Evolutionary conservation across 2,329 filamentous ascomycete species (phyloP), one percentile per base, ranked within the genome.

Genomic region (Paramyrothecium roridum): DNA sequence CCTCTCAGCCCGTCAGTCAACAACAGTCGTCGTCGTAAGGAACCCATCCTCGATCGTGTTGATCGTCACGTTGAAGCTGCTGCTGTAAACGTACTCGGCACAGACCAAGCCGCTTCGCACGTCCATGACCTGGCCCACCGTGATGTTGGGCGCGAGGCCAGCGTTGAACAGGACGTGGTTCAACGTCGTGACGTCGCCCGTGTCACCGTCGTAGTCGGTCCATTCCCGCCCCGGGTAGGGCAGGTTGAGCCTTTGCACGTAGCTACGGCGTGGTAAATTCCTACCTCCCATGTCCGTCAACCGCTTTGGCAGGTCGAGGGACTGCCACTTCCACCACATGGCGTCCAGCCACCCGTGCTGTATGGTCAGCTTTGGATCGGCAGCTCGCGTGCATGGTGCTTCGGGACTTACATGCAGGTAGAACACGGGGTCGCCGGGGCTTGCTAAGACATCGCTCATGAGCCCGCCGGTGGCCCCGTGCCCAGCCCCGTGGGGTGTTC

Each of bases 231-330:
- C 49, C 8, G 49, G 49, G 13, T 19, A n/a, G 7, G 49, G 49
- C 33, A 51, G 30, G 8, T 21, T 13, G 12, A 51, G 49, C 8
- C 26, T 11, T 6, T 40, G 30, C 16, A 56, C 13, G 49, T 52
- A 55, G n/a, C 48, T 55, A 13, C 23, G 40, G 19, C 30, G 34
- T 3, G 56, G 17, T 8, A 37, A 47, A 34, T 77, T 75, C 65
- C 67, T 70, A 11, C 57, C 57, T 20, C 59, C 59, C 17, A 61
- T 61, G 17, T 61, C 59, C 7, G 57, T 58, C 46, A 61, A 52
- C 1, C 59, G 59, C 2, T 17, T 26, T 2, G 52, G 46, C 19
- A 61, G 54, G 40, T 59, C 55, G 21, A 37, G 55, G 21, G 54
- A 45, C 56, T 61, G 59, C 59, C 59, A 61, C 46, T 57, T 43